These are phyloP conservation scores for Pyrus hybrid DNA, from an alignment of 331 rosid species.

Conservation along the genomic window DNA sequence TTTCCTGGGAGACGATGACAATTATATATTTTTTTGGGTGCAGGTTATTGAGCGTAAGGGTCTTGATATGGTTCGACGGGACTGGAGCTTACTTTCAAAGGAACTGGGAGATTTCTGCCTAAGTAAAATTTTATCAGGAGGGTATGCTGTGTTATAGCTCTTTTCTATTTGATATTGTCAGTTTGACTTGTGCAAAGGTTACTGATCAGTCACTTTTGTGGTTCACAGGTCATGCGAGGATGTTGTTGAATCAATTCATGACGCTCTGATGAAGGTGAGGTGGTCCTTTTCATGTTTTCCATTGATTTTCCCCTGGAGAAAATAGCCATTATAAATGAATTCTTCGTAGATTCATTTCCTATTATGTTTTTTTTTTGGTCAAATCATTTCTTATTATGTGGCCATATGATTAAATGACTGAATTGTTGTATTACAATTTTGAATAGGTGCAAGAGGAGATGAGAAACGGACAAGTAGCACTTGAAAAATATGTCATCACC, in stretches of 20 bases:
- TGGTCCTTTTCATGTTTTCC: constrained; percentile 6
- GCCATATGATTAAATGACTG: too few species aligned
- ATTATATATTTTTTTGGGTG: too few species aligned
- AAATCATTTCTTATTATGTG: too few species aligned
- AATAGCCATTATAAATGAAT: not conserved
- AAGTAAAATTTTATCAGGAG: constrained; percentile 86
- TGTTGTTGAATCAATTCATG: constrained; percentile 86
- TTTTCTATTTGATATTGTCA: not conserved
- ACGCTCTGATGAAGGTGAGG: constrained; percentile 70
- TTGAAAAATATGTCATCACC: constrained; percentile 85
- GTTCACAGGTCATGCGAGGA: constrained; percentile 80
- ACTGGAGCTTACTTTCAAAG: constrained; percentile 93
- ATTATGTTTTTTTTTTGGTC: too few species aligned
- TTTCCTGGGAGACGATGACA: constrained; percentile 9
- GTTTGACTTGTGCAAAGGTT: not conserved
- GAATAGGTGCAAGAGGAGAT: constrained; percentile 87
- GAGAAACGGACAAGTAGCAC: constrained; percentile 71
- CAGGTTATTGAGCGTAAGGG: constrained; percentile 96
- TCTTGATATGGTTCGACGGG: constrained; percentile 97
- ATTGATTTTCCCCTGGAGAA: not conserved
- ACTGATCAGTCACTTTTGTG: constrained; percentile 12
- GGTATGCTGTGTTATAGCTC: constrained; percentile 40
- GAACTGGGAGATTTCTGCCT: constrained; percentile 90
- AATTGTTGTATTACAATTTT: not conserved
- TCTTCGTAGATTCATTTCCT: not conserved